A percentile compares a stretch with the other conserved stretches of the same genome.
Evolutionary conservation across 23 red algal species (phyloP).

Genomic region (Agarophyton chilense): DNA sequence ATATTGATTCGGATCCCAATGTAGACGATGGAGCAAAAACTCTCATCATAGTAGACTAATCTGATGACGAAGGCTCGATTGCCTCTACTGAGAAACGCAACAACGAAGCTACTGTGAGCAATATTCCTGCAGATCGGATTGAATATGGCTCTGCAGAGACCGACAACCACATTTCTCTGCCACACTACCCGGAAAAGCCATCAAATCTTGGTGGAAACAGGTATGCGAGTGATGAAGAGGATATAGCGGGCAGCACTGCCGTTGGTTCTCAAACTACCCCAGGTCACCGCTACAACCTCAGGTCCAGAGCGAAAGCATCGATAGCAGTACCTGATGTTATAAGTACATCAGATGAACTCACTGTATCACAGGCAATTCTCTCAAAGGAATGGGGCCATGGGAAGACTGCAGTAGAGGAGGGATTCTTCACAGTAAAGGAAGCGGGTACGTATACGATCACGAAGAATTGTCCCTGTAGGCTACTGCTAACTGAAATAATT

Average conservation of each 20-base stretch:
- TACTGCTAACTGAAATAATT: constrained; percentile 14
- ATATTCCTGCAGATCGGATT: background rate
- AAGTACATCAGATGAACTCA: background rate
- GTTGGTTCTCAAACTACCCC: background rate
- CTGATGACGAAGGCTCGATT: constrained; percentile 4
- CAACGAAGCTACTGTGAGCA: background rate
- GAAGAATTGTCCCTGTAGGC: background rate
- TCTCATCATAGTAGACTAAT: background rate
- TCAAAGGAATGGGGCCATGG: constrained; percentile 6
- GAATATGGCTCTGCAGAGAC: background rate
- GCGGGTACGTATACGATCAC: background rate
- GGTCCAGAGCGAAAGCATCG: background rate
- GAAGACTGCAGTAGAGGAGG: constrained; percentile 35
- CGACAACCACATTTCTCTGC: background rate
- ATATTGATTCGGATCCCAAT: background rate
- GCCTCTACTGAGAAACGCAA: background rate
- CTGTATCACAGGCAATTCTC: background rate
- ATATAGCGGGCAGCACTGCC: background rate
- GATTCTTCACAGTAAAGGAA: background rate
- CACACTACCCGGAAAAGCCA: constrained; percentile 4
- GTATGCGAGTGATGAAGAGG: background rate
- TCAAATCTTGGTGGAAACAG: background rate
- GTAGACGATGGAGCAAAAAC: background rate
- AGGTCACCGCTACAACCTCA: background rate
- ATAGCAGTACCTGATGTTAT: background rate